Conservation (phyloP, 2,329 filamentous ascomycete species). For the Sarocladium kiliense region DNA sequence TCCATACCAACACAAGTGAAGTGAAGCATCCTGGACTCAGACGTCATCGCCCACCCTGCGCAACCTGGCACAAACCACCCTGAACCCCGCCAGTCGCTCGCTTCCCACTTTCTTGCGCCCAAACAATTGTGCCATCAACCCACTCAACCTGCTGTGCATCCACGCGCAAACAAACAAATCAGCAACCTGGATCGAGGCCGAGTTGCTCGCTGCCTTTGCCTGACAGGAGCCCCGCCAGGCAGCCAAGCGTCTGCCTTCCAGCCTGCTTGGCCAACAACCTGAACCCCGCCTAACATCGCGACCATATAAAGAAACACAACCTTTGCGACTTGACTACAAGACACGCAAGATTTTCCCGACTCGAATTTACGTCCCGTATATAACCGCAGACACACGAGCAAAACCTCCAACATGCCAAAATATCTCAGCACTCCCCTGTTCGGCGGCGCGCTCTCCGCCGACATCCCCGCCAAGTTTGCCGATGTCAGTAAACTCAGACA, state of each 20-base stretch:
- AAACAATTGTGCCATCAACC: background rate
- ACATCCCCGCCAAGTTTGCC: slow-evolving; percentile 62
- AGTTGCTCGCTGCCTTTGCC: background rate
- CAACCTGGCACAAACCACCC: background rate
- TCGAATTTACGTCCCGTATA: background rate
- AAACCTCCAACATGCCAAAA: slow-evolving; percentile 11
- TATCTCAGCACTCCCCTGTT: slow-evolving; percentile 60
- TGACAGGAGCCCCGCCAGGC: background rate
- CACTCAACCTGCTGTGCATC: no score
- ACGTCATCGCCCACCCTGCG: slow-evolving; percentile 1
- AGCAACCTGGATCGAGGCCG: background rate
- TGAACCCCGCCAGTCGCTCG: background rate
- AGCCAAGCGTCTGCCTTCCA: slow-evolving; percentile 4
- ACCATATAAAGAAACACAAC: background rate
- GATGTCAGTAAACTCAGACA: slow-evolving; percentile 72
- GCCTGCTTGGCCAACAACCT: background rate
- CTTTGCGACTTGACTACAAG: background rate
- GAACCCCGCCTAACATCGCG: background rate
- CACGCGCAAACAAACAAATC: background rate
- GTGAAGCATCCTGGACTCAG: no score
- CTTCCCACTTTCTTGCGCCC: background rate
- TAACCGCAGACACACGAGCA: background rate
- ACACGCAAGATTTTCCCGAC: background rate
- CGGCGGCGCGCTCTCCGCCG: slow-evolving; percentile 65
- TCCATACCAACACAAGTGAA: no score